Conservation (phyloP, 805 yeast species). For the Suhomyces xylopsoci region DNA sequence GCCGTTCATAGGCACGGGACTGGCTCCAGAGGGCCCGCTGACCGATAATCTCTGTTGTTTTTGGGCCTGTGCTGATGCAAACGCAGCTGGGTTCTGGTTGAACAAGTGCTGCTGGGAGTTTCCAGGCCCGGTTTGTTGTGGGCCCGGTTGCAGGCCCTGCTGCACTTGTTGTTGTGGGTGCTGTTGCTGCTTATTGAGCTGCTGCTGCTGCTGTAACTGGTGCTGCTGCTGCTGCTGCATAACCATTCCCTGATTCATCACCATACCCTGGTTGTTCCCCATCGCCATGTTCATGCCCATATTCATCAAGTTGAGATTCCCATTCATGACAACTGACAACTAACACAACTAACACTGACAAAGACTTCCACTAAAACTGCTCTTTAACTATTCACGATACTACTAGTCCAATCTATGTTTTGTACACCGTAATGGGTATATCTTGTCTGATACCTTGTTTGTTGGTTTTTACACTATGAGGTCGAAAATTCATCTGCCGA, state of each 20-base stretch:
- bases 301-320: constrained; percentile 10
- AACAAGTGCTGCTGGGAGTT: constrained; percentile 3
- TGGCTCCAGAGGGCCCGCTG: constrained; percentile 3
- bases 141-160: neutral
- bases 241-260: constrained; percentile 6
- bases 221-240: constrained; percentile 12
- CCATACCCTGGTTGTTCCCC: constrained; percentile 7
- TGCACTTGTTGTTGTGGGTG: neutral
- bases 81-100: constrained; percentile 1
- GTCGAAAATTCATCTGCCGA: neutral
- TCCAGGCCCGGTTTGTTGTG: neutral
- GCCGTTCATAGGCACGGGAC: constrained; percentile 7
- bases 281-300: constrained; percentile 9
- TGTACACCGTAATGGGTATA: neutral
- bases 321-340: constrained; percentile 5
- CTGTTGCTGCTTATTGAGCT: constrained; percentile 1
- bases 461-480: neutral
- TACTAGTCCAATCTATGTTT: neutral
- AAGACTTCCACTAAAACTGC: neutral
- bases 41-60: constrained; percentile 6
- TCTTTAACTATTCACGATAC: neutral
- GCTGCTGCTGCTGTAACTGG: constrained; percentile 7
- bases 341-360: too few relatives aligned
- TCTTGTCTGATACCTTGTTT: neutral
- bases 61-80: neutral